Evolutionary conservation across 2,329 filamentous ascomycete species (phyloP), one percentile per base, ranked within the genome.

Genomic region (Colletotrichum gigasporum): DNA sequence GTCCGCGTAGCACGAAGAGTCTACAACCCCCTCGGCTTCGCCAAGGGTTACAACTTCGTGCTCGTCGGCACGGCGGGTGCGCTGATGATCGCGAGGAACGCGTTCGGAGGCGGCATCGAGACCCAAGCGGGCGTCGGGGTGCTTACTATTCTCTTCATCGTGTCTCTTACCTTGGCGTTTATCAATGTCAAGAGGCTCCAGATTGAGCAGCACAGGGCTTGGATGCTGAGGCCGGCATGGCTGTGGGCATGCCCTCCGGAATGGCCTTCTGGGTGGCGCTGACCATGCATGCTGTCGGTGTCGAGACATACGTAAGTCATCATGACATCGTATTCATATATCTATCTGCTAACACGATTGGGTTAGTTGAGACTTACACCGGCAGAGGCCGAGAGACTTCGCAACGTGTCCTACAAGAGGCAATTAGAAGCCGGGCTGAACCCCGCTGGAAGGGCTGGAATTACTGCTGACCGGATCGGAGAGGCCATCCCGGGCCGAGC

Each of bases 151-250:
- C 69, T 80, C 5, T 84, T 85, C 2, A 71, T 82, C 0, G 67
- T 71, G 0, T 77, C 79, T 7, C 71, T 86, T 20, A 63, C 70
- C 0, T 60, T 89, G 47, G 84, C 86, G 1, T 83, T 81, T 22
- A 76, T 83, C 71, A 88, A 88, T 65, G 82, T 90, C 72, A 88
- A 85, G 71, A 75, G 78, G 2, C 72, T 89, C 2, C 87, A 89
- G 69, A 86, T 91, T 44, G 86, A 89, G 28, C 83, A 89, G 69
- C 87, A 90, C 65, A 80, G 87, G 1, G 85, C 85, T 2, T 90
- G 87, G 87, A 90, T 90, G 87, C 69, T 90, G 63, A 77, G 42
- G 61, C 77, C 3, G 80, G 76, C 1, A 80, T 81, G 1, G 77
- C 76, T 0, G 68, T 86, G 10, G 75, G 80, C 10, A 35, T 83